Conservation (phyloP, 306 rosid species). For the Sindora glabra region DNA sequence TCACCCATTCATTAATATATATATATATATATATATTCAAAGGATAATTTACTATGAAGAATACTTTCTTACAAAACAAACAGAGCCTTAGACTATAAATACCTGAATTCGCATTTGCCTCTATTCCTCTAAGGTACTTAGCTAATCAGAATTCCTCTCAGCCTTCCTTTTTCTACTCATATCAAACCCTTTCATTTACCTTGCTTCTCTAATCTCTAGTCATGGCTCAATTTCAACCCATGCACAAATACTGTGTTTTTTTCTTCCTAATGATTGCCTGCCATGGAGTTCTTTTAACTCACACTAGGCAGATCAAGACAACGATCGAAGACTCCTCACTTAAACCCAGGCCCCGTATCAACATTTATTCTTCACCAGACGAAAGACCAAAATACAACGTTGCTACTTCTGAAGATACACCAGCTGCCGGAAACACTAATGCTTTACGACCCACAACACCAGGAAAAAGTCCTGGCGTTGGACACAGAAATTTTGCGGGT, state of each 20-base stretch:
- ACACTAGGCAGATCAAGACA: constrained; percentile 19
- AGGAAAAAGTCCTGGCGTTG: constrained; percentile 65
- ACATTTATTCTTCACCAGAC: constrained; percentile 5
- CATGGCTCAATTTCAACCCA: constrained; percentile 12
- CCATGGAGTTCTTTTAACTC: constrained; percentile 9
- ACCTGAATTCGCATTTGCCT: not conserved
- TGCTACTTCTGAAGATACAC: not conserved
- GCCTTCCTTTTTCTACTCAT: too few relatives aligned
- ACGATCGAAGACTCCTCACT: too few relatives aligned
- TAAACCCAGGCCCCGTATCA: too few relatives aligned
- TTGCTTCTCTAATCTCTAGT: not conserved
- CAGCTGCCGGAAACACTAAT: too few relatives aligned
- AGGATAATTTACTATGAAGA: too few relatives aligned
- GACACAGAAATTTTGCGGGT: not conserved
- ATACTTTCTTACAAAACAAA: too few relatives aligned
- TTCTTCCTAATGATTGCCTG: constrained; percentile 6
- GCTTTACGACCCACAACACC: constrained; percentile 48
- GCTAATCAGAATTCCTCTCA: not conserved
- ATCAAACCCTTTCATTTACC: too few relatives aligned
- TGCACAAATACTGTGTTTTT: not conserved
- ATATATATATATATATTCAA: too few relatives aligned
- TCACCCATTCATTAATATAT: too few relatives aligned
- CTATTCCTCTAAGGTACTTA: too few relatives aligned
- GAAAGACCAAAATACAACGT: not conserved
- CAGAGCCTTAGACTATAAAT: constrained; percentile 18